Percentiles rank a stretch among this genome's conserved stretches.
phyloP scores from a whole-genome alignment of 23 red algal genomes.

The Pyropia haitanensis region DNA sequence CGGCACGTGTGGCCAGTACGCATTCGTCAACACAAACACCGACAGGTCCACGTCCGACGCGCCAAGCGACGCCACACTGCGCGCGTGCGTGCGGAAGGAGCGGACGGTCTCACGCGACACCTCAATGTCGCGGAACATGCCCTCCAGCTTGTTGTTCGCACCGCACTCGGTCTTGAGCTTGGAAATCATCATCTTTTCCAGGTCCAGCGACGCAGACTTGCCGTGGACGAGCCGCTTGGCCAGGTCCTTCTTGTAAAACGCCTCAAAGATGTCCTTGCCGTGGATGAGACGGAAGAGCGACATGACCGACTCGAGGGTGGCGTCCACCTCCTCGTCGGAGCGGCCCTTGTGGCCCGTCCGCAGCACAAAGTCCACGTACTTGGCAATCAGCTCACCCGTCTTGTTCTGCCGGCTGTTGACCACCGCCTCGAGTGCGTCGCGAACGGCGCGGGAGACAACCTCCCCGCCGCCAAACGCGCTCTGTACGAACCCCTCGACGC shows the following conservation, averaged over 20 bases:
- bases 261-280: conserved; percentile 94
- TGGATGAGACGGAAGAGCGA: conserved; percentile 80
- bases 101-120: conserved; percentile 72
- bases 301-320: conserved; percentile 57
- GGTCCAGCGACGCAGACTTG: conserved; percentile 76
- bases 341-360: conserved; percentile 66
- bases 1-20: conserved; percentile 61
- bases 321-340: conserved; percentile 70
- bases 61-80: conserved; percentile 10
- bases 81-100: conserved; percentile 44
- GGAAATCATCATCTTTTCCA: conserved; percentile 92
- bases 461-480: conserved; percentile 64
- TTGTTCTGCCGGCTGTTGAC: conserved; percentile 81
- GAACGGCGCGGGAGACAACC: conserved; percentile 39
- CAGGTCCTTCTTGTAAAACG: conserved; percentile 93
- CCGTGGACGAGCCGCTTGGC: conserved; percentile 83
- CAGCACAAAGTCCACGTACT: conserved; percentile 80
- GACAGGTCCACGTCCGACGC: conserved; percentile 54
- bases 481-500: conserved; percentile 44
- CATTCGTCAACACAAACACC: conserved; percentile 78
- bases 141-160: conserved; percentile 75
- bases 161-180: conserved; percentile 91
- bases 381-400: conserved; percentile 83
- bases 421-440: conserved; percentile 81
- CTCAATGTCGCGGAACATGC: conserved; percentile 96